A percentile compares a stretch with the other conserved stretches of the same genome.
These are phyloP conservation scores for Alternaria triticina DNA, from an alignment of 2,329 filamentous ascomycete genomes.

Conservation along the genomic window DNA sequence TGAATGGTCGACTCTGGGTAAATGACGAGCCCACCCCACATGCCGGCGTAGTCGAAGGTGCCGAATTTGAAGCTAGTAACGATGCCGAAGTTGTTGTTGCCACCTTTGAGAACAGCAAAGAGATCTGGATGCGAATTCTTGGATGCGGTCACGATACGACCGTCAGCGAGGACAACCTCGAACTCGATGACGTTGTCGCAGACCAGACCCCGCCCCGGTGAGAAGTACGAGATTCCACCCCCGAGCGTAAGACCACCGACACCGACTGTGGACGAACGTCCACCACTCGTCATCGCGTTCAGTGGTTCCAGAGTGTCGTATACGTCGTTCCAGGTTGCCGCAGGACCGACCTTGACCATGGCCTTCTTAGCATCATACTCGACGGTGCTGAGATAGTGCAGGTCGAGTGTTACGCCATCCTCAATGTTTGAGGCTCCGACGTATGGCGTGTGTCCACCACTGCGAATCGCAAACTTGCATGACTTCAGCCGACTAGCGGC, in stretches of 20 bases:
- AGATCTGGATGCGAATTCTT: slow-evolving; percentile 33
- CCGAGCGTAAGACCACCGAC: slow-evolving; percentile 35
- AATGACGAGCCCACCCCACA: slow-evolving; percentile 46
- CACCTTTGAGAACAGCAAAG: slow-evolving; percentile 42
- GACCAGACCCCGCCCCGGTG: slow-evolving; percentile 32
- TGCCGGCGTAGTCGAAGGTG: slow-evolving; percentile 27
- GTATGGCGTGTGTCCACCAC: slow-evolving; percentile 33
- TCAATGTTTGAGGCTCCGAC: slow-evolving; percentile 37
- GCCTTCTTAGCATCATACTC: slow-evolving; percentile 21
- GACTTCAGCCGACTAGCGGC: neutral
- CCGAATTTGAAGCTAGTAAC: slow-evolving; percentile 38
- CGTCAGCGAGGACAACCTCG: slow-evolving; percentile 43
- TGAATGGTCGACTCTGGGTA: slow-evolving; percentile 23
- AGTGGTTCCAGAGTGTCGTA: slow-evolving; percentile 31
- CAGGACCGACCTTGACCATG: slow-evolving; percentile 30
- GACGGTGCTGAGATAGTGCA: slow-evolving; percentile 26
- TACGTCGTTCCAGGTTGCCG: slow-evolving; percentile 34
- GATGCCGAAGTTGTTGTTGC: slow-evolving; percentile 45
- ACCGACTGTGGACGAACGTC: slow-evolving; percentile 32
- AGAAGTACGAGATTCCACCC: slow-evolving; percentile 41
- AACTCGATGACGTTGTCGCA: slow-evolving; percentile 43
- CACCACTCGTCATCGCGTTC: slow-evolving; percentile 30
- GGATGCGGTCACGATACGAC: slow-evolving; percentile 30
- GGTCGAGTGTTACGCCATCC: slow-evolving; percentile 36
- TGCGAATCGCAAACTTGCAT: slow-evolving; percentile 33